A percentile compares a stretch with the other conserved stretches of the same genome.
Evolutionary conservation across 2,329 filamentous ascomycete genomes (phyloP).

Genomic region (Aureobasidium subglaciale): DNA sequence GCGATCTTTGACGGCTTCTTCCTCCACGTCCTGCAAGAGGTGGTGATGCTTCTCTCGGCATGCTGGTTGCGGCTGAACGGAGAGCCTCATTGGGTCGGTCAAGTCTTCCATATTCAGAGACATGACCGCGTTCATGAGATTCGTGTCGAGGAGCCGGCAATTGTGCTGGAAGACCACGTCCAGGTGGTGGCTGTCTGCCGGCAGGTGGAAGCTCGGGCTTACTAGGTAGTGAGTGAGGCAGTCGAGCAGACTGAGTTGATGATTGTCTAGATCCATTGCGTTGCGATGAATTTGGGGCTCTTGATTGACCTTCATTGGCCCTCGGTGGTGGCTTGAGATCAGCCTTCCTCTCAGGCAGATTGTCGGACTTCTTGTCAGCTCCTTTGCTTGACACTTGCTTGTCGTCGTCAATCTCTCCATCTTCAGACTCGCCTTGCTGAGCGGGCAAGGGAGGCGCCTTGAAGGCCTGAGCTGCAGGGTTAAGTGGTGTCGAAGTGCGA

Average conservation of each 20-base stretch:
- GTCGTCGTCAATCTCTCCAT: conserved; percentile 64
- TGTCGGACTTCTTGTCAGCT: neutral
- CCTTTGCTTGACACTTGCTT: conserved; percentile 27
- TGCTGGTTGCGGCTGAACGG: conserved; percentile 13
- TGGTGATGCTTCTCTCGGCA: conserved; percentile 36
- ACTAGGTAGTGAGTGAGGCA: conserved; percentile 44
- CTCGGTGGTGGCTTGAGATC: conserved; percentile 17
- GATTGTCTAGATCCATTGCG: conserved; percentile 28
- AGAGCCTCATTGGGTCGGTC: conserved; percentile 34
- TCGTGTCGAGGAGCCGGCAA: conserved; percentile 17
- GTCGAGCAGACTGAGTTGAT: conserved; percentile 21
- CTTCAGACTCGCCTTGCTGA: conserved; percentile 43
- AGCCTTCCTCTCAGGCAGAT: conserved; percentile 7
- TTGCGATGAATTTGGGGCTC: conserved; percentile 23
- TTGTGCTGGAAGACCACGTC: neutral
- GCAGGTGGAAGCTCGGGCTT: conserved; percentile 53
- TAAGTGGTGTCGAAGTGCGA: conserved; percentile 55
- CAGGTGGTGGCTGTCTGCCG: conserved; percentile 29
- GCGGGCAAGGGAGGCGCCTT: conserved; percentile 17
- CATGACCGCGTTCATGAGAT: conserved; percentile 29
- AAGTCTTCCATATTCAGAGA: conserved; percentile 35
- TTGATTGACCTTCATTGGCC: conserved; percentile 17
- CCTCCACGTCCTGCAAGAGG: conserved; percentile 20
- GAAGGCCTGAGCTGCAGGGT: conserved; percentile 36
- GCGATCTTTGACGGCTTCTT: conserved; percentile 32